Conservation (phyloP, 83 land plant genomes). For the Picea mariana region DNA sequence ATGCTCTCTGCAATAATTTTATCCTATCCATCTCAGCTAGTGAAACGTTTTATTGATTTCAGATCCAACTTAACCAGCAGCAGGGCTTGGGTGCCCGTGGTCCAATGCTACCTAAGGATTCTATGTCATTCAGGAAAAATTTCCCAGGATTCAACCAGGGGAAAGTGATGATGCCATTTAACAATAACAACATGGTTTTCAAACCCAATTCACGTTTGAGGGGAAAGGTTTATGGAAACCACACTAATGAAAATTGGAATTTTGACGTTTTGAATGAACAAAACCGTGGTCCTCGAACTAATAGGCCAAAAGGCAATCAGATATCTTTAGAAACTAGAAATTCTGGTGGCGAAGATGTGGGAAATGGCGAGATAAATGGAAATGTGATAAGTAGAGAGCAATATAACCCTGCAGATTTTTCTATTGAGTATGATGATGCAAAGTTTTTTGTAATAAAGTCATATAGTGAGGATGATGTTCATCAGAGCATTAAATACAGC, state of each 20-base stretch:
- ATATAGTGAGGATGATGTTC: constrained; percentile 89
- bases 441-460: constrained; percentile 85
- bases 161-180: constrained; percentile 31
- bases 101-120: constrained; percentile 26
- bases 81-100: constrained; percentile 15
- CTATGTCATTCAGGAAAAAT: constrained; percentile 21
- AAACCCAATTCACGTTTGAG: constrained; percentile 27
- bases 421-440: constrained; percentile 57
- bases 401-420: constrained; percentile 57
- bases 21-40: neutral
- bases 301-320: constrained; percentile 19
- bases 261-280: constrained; percentile 30
- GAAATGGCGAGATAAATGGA: constrained; percentile 12
- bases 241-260: constrained; percentile 27
- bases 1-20: too few relatives aligned
- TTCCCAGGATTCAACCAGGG: constrained; percentile 20
- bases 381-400: constrained; percentile 42
- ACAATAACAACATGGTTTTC: constrained; percentile 16
- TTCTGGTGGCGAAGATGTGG: constrained; percentile 16
- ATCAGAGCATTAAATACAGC: constrained; percentile 79
- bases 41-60: neutral
- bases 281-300: constrained; percentile 44
- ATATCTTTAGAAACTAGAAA: constrained; percentile 11
- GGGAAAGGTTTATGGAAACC: constrained; percentile 26
- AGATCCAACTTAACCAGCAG: constrained; percentile 23